Conservation (phyloP, 371 early-diverging fungal species). For the Sporodiniella umbellata region DNA sequence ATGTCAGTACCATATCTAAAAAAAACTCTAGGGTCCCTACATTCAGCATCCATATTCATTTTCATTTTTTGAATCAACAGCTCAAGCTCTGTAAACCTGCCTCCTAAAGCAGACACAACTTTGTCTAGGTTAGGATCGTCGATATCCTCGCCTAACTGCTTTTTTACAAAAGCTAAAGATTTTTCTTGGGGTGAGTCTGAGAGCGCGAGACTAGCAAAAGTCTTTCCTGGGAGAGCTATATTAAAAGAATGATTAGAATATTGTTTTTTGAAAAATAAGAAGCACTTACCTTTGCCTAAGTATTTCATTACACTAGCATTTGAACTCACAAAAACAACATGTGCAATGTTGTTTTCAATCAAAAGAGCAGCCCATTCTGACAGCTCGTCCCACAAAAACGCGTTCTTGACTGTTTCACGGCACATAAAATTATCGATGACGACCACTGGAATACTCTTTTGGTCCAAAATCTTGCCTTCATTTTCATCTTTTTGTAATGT, state of each 20-base stretch:
- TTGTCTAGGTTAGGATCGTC: constrained; percentile 50
- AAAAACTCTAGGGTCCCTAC: constrained; percentile 55
- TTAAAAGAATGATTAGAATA: too few relatives aligned
- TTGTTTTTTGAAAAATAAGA: too few relatives aligned
- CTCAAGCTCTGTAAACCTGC: constrained; percentile 85
- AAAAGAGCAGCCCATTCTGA: constrained; percentile 77
- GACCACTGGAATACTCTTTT: constrained; percentile 74
- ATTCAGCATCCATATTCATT: constrained; percentile 61
- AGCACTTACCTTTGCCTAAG: constrained; percentile 58
- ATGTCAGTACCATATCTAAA: not conserved
- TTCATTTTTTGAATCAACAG: constrained; percentile 82
- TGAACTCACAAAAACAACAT: constrained; percentile 85
- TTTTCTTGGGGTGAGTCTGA: constrained; percentile 68
- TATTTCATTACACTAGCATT: constrained; percentile 71
- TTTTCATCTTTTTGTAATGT: not conserved
- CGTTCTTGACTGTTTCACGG: constrained; percentile 41
- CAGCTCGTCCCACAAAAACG: constrained; percentile 65
- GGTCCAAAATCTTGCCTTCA: constrained; percentile 10
- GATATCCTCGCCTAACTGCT: constrained; percentile 50
- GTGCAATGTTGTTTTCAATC: constrained; percentile 80
- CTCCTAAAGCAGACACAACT: constrained; percentile 75
- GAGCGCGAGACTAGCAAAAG: constrained; percentile 68
- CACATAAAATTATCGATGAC: constrained; percentile 87
- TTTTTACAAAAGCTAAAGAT: constrained; percentile 61
- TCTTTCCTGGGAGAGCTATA: constrained; percentile 71